These are phyloP conservation scores for Isoetes engelmannii DNA, from an alignment of 83 land plant genomes.

Conservation along the genomic window DNA sequence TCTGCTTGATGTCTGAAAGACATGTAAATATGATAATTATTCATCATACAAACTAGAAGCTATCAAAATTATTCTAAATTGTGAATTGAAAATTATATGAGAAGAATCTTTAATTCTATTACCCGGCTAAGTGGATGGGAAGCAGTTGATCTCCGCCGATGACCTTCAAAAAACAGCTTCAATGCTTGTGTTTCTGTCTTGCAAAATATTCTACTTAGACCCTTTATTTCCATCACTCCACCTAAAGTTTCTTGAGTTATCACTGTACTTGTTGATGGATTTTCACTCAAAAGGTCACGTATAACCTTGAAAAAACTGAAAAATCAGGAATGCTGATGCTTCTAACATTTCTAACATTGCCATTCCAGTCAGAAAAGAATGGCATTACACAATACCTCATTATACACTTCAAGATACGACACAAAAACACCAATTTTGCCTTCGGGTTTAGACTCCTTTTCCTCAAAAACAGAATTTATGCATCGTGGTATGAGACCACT, in stretches of 20 bases:
- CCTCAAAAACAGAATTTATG: conserved; percentile 29
- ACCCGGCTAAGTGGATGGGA: conserved; percentile 32
- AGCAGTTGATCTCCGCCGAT: conserved; percentile 21
- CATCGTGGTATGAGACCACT: conserved; percentile 32
- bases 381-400: conserved; percentile 21
- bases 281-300: conserved; percentile 29
- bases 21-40: neutral
- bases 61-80: neutral
- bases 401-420: conserved; percentile 38
- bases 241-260: conserved; percentile 21
- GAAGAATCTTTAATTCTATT: neutral
- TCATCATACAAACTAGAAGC: neutral
- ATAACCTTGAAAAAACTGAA: conserved; percentile 18
- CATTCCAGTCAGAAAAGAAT: neutral
- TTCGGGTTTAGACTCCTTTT: conserved; percentile 29
- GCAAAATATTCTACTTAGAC: conserved; percentile 21
- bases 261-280: conserved; percentile 8
- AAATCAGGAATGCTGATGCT: conserved; percentile 6
- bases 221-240: conserved; percentile 25
- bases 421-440: conserved; percentile 33
- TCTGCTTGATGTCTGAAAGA: conserved; percentile 34
- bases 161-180: conserved; percentile 31
- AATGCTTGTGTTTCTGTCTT: conserved; percentile 29
- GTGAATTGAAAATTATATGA: neutral
- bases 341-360: neutral